A percentile compares a stretch with the other conserved stretches of the same genome.
These are phyloP conservation scores for Suillus occidentalis DNA, from an alignment of 768 basidiomycete genomes.

Conservation along the genomic window DNA sequence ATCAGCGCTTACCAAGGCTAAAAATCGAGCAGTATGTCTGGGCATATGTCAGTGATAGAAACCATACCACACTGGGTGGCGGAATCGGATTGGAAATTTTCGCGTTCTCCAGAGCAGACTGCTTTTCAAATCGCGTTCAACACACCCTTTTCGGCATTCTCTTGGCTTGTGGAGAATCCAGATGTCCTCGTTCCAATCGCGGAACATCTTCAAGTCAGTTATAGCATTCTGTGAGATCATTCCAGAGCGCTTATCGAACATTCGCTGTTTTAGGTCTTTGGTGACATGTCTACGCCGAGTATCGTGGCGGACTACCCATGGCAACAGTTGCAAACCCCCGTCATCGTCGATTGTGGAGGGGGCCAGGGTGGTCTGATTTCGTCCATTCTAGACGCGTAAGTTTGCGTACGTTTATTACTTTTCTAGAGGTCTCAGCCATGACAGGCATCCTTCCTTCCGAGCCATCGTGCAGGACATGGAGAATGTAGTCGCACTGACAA, in stretches of 20 bases:
- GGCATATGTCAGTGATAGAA: slow-evolving; percentile 13
- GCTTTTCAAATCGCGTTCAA: slow-evolving; percentile 42
- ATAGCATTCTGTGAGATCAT: not conserved
- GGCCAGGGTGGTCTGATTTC: slow-evolving; percentile 41
- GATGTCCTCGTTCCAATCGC: not conserved
- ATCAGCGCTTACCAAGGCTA: not conserved
- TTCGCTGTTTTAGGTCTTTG: slow-evolving; percentile 1
- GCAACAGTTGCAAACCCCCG: slow-evolving; percentile 34
- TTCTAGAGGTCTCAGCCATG: not conserved
- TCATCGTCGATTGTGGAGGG: slow-evolving; percentile 42
- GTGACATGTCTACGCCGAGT: slow-evolving; percentile 29
- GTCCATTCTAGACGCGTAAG: slow-evolving; percentile 38
- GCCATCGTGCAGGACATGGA: slow-evolving; percentile 41
- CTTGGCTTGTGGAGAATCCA: slow-evolving; percentile 12
- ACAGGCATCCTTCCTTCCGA: slow-evolving; percentile 11
- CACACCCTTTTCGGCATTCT: slow-evolving; percentile 20
- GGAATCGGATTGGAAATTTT: slow-evolving; percentile 22
- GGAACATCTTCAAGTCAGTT: not conserved
- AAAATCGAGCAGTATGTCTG: slow-evolving; percentile 13
- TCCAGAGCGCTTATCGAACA: not conserved
- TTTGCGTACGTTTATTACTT: slow-evolving; percentile 5
- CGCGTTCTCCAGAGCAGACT: slow-evolving; percentile 21
- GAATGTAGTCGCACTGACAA: slow-evolving; percentile 15
- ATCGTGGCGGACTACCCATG: slow-evolving; percentile 42
- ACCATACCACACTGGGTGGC: slow-evolving; percentile 13